phyloP scores from a whole-genome alignment of 192 early-diverging fungal species.

The Phlyctochytrium bullatum region DNA sequence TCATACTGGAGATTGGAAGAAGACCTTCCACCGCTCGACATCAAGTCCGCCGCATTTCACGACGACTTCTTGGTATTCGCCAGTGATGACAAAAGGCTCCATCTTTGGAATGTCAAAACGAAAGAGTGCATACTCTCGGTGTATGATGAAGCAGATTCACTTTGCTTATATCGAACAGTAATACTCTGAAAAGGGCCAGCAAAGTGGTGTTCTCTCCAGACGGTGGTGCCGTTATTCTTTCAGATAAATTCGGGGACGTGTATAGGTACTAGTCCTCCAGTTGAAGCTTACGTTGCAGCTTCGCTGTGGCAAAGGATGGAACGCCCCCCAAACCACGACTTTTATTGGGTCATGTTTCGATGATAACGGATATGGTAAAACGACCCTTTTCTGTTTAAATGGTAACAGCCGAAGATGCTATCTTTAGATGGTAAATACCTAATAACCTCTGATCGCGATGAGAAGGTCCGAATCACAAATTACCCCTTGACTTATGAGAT shows the following conservation, averaged over 20 bases:
- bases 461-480: conserved; percentile 91
- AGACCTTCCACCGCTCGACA: background rate
- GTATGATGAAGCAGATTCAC: no score
- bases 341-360: conserved; percentile 90
- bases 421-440: conserved; percentile 64
- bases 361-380: conserved; percentile 81
- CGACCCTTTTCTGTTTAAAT: background rate
- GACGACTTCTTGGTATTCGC: conserved; percentile 10
- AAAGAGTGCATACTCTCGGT: no score
- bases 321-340: conserved; percentile 35
- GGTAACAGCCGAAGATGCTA: conserved; percentile 44
- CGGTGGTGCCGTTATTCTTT: conserved; percentile 64
- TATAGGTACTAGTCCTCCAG: conserved; percentile 56
- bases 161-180: conserved; percentile 8
- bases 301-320: background rate
- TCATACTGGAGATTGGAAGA: background rate
- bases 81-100: conserved; percentile 8
- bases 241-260: conserved; percentile 97
- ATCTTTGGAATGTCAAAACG: conserved; percentile 15
- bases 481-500: conserved; percentile 92
- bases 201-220: conserved; percentile 66
- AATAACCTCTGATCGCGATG: conserved; percentile 94
- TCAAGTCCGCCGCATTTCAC: conserved; percentile 8
- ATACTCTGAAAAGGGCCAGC: conserved; percentile 69
- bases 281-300: background rate